These are phyloP conservation scores for Fragaria iinumae DNA, from an alignment of 306 rosid species.

Conservation along the genomic window DNA sequence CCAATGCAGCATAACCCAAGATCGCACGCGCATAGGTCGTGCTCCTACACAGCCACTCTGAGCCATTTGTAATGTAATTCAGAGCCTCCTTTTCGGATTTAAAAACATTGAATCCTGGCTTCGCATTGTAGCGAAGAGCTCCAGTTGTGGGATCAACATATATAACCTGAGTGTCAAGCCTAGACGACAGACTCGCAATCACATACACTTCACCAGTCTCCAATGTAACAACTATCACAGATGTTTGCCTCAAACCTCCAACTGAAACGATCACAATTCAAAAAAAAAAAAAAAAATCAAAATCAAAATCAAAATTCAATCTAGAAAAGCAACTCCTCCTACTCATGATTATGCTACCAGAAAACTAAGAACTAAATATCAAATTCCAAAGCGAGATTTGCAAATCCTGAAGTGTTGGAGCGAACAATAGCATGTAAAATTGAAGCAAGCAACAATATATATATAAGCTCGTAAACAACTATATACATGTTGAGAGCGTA, in stretches of 20 bases:
- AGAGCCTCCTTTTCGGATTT: slow-evolving; percentile 69
- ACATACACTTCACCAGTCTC: slow-evolving; percentile 79
- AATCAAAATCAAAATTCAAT: not conserved
- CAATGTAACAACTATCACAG: slow-evolving; percentile 68
- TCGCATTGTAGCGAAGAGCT: slow-evolving; percentile 52
- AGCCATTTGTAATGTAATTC: slow-evolving; percentile 61
- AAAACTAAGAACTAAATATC: not conserved
- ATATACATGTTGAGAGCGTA: not conserved
- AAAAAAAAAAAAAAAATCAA: not conserved
- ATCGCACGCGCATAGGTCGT: slow-evolving; percentile 59
- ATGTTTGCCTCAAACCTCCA: slow-evolving; percentile 53
- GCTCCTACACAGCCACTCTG: slow-evolving; percentile 49
- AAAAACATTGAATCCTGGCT: slow-evolving; percentile 64
- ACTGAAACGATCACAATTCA: not conserved
- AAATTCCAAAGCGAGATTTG: not conserved
- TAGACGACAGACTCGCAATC: slow-evolving; percentile 54
- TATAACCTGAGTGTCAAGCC: slow-evolving; percentile 70
- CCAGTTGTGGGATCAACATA: slow-evolving; percentile 96
- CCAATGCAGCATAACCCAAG: slow-evolving; percentile 82
- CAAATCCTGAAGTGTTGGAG: not conserved
- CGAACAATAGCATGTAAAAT: not conserved
- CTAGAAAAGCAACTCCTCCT: not conserved
- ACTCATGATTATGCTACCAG: not conserved
- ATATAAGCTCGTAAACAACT: not conserved
- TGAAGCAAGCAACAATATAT: not conserved